Evolutionary conservation across 2,329 filamentous ascomycete species (phyloP), one percentile per base, ranked within the genome.

Genomic region (Aspergillus brunneoviolaceus): DNA sequence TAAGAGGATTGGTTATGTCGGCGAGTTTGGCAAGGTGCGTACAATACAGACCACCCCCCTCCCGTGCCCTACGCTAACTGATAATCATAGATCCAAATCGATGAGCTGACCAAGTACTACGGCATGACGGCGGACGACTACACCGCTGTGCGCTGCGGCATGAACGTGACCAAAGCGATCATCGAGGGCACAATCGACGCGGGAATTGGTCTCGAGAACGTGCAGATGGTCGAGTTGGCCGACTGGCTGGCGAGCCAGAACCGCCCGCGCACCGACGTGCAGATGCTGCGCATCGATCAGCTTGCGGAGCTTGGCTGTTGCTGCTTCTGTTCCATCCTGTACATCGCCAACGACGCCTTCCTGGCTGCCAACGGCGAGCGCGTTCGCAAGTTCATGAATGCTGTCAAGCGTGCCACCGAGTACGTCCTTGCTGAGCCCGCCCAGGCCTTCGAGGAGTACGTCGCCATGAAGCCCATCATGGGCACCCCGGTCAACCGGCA

Each of bases 241-340:
- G 88, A 91, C 71, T 92, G 89, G 89, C 86, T 92, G 21, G 81
- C 81, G 0, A 63, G 72, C 0, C 87, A 90, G 72, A 82, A 82
- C 66, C 87, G 88, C 1, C 82, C 85, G 60, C 84, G 83, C 72
- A 77, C 80, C 14, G 89, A 92, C 64, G 89, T 91, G 7, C 87
- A 90, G 76, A 92, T 92, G 89, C 84, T 92, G 19, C 87, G 89
- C 69, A 92, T 92, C 70, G 89, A 92, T 72, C 85, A 92, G 78
- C 87, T 92, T 29, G 89, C 89, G 35, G 88, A 91, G 74, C 81
- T 92, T 3, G 89, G 89, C 53, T 92, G 89, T 80, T 92, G 89
- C 84, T 92, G 89, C 82, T 92, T 92, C 84, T 92, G 89, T 77
- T 87, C 86, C 29, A 90, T 92, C 73, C 81, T 92, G 47, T 92